Evolutionary conservation across 768 basidiomycete genomes (phyloP).

Genomic region (Mycena albidolilacea): DNA sequence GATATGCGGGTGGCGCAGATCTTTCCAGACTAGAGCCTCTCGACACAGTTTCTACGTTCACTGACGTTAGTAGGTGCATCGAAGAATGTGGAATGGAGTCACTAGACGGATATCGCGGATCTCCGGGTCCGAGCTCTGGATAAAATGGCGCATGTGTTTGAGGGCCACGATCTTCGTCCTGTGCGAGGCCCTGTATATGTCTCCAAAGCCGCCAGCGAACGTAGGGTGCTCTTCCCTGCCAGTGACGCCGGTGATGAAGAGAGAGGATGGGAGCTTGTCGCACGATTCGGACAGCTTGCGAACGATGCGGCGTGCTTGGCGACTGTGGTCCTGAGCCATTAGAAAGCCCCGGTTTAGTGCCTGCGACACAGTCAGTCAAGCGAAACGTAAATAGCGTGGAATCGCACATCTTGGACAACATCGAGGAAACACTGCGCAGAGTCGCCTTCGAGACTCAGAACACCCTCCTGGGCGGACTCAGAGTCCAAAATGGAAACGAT

Average conservation of each 20-base stretch:
- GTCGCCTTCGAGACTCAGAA: slow-evolving; percentile 18
- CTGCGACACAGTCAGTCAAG: background rate
- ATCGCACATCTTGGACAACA: slow-evolving; percentile 23
- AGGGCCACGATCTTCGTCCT: slow-evolving; percentile 7
- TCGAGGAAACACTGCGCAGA: slow-evolving; percentile 25
- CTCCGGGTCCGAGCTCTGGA: slow-evolving; percentile 21
- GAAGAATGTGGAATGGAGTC: background rate
- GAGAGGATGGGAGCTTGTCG: slow-evolving; percentile 36
- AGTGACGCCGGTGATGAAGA: slow-evolving; percentile 40
- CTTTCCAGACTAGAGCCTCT: slow-evolving; percentile 49
- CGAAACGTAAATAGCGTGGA: background rate
- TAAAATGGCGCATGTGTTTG: slow-evolving; percentile 23
- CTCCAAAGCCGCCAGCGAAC: slow-evolving; percentile 41
- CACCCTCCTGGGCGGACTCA: background rate
- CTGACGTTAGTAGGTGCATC: background rate
- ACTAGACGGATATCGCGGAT: slow-evolving; percentile 24
- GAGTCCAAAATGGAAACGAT: slow-evolving; percentile 17
- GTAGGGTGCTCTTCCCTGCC: slow-evolving; percentile 29
- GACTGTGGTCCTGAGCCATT: slow-evolving; percentile 12
- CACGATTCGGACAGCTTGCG: slow-evolving; percentile 38
- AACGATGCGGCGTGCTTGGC: slow-evolving; percentile 33
- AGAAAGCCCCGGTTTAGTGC: slow-evolving; percentile 14
- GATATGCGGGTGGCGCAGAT: slow-evolving; percentile 48
- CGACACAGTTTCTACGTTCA: slow-evolving; percentile 43
- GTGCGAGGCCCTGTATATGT: slow-evolving; percentile 39